phyloP scores from a whole-genome alignment of 441 rosid species.

The Erysimum pusillum region DNA sequence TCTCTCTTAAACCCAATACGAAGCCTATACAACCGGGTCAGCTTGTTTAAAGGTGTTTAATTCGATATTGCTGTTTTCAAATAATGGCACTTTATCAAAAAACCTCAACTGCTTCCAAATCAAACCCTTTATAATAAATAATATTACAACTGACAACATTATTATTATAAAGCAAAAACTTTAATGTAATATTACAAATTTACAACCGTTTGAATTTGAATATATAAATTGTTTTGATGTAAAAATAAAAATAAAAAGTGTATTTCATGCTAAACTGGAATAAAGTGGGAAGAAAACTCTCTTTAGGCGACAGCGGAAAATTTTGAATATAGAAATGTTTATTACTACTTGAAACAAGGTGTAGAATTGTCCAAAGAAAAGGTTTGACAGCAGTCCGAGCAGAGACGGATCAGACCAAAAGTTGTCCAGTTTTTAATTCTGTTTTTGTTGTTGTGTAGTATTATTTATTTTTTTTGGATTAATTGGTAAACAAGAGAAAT shows the following conservation, averaged over 20 bases:
- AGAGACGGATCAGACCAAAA: constrained; percentile 14
- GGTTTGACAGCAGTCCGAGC: not conserved
- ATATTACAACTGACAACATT: too few species aligned
- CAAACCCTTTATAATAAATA: too few species aligned
- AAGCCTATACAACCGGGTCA: not conserved
- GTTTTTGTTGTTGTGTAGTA: not conserved
- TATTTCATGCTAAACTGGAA: not conserved
- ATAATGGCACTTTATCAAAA: too few species aligned
- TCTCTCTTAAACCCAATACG: not conserved
- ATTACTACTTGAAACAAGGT: not conserved
- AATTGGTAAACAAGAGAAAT: not conserved
- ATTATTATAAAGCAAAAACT: too few species aligned
- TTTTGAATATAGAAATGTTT: not conserved
- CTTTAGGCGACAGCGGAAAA: not conserved
- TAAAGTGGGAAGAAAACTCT: not conserved
- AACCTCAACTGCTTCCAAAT: too few species aligned
- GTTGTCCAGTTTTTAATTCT: constrained; percentile 1
- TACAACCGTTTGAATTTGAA: too few species aligned
- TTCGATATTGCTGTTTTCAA: not conserved
- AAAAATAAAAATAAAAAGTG: too few species aligned
- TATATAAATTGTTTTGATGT: not conserved
- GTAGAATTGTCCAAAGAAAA: not conserved
- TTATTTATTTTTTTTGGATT: too few species aligned
- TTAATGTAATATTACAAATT: too few species aligned
- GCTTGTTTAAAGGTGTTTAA: not conserved